A percentile compares a stretch with the other conserved stretches of the same genome.
These are phyloP conservation scores for Podaxis sp. DNA, from an alignment of 768 basidiomycete genomes.

Conservation along the genomic window DNA sequence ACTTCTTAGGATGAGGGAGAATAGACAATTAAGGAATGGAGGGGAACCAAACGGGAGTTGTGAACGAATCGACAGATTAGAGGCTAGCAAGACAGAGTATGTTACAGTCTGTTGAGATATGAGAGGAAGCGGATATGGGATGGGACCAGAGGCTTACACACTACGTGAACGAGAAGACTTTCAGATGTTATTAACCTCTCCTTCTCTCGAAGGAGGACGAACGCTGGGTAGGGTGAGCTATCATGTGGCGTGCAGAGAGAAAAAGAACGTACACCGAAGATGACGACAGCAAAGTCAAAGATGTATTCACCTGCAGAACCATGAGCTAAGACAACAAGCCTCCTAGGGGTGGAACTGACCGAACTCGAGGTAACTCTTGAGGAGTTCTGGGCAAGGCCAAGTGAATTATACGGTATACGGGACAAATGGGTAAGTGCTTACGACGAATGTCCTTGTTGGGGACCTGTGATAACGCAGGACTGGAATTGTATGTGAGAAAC, in stretches of 20 bases:
- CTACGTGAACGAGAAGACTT: not conserved
- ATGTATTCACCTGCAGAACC: conserved; percentile 69
- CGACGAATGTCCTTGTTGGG: conserved; percentile 89
- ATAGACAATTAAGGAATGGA: not conserved
- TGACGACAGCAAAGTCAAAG: conserved; percentile 84
- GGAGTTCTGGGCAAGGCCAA: conserved; percentile 47
- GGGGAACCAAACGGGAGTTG: not conserved
- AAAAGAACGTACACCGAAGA: conserved; percentile 65
- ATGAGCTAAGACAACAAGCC: conserved; percentile 13
- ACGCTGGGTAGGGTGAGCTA: conserved; percentile 41
- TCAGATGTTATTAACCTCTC: conserved; percentile 24
- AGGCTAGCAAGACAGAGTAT: conserved; percentile 1
- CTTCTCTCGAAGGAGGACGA: conserved; percentile 74
- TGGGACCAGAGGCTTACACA: not conserved
- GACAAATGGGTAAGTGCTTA: conserved; percentile 38
- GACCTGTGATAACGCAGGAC: conserved; percentile 72
- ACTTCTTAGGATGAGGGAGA: conserved; percentile 81
- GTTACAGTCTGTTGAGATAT: not conserved
- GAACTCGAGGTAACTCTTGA: conserved; percentile 77
- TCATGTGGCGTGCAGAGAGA: conserved; percentile 8
- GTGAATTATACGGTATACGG: not conserved
- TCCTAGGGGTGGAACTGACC: conserved; percentile 44
- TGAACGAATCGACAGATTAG: conserved; percentile 10
- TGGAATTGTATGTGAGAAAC: conserved; percentile 26
- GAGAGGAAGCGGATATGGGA: not conserved